Evolutionary conservation across 176 grass and related monocot species (phyloP), one percentile per base, ranked within the genome.

Genomic region (Metroxylon sagu): DNA sequence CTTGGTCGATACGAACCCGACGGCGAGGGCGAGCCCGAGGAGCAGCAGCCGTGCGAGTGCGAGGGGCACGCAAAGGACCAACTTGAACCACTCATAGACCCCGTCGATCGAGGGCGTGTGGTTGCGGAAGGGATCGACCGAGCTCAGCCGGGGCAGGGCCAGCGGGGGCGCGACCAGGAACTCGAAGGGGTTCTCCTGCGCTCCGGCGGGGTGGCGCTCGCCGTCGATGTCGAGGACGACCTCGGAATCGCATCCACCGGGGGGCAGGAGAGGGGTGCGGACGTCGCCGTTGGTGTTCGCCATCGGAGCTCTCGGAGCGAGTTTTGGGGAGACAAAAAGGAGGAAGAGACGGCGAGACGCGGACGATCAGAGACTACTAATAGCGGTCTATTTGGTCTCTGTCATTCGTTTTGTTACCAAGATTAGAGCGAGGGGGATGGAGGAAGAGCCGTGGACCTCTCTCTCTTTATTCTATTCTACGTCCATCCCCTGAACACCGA

Each of bases 101-200:
- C 74, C 88, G 16, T 70, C 61, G 66, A 81, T 77, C 54, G 25
- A 64, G 18, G 85, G 84, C 59, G 87, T 98, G 18, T 76, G 62
- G 71, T 98, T 98, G 0, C 76, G 73, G 81, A 98, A 98, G 29
- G 93, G 93, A 75, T 98, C 88, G 16, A 83, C 65, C 0, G 93
- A 73, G 6, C 43, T 52, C 72, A 26, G 0, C 19, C 17, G 14
- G 1, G 68, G 29, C 59, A 52, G 57, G 51, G 60, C 16, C 50
- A 83, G 70, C 0, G 89, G 73, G 67, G 83, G 66, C 53, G 78
- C 81, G 29, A 82, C 85, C 26, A 85, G 51, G 73, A 57, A 71
- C 31, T 59, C 75, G 76, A 61, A 88, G 2, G 68, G 69, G 26
- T 56, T 55, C 10, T 25, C 17, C 52, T 28, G 64, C 27, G 30